These are phyloP conservation scores for Dittrichia graveolens DNA, from an alignment of 129 eudicot species.

Conservation along the genomic window DNA sequence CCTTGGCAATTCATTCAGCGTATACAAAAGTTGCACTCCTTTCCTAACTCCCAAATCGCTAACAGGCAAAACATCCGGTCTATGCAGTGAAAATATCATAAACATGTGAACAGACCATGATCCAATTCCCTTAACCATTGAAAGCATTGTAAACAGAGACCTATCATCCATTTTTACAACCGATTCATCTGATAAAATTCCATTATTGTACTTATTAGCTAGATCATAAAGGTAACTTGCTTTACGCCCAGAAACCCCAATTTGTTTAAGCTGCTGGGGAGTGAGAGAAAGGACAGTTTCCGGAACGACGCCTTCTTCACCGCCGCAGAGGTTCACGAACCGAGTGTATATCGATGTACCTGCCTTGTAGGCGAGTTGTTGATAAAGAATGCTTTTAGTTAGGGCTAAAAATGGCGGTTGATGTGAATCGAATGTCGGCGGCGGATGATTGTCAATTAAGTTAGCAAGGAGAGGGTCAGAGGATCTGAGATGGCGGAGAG, in stretches of 20 bases:
- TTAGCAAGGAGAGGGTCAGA: slow-evolving; percentile 61
- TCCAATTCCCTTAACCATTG: slow-evolving; percentile 97
- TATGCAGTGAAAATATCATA: slow-evolving; percentile 84
- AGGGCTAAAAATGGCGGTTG: slow-evolving; percentile 71
- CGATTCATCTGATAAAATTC: slow-evolving; percentile 66
- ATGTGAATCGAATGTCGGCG: slow-evolving; percentile 66
- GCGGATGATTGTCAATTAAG: slow-evolving; percentile 60
- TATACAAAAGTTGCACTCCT: slow-evolving; percentile 79
- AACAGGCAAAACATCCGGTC: slow-evolving; percentile 92
- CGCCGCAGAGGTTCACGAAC: slow-evolving; percentile 74
- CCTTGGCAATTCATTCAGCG: slow-evolving; percentile 81
- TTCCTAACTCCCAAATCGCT: slow-evolving; percentile 92
- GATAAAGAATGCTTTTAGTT: slow-evolving; percentile 73
- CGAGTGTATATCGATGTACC: slow-evolving; percentile 80
- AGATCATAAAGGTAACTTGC: slow-evolving; percentile 81
- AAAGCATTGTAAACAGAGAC: slow-evolving; percentile 80
- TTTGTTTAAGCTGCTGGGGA: slow-evolving; percentile 70
- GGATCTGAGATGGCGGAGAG: slow-evolving; percentile 63
- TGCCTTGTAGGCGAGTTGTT: slow-evolving; percentile 84
- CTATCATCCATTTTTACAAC: slow-evolving; percentile 89
- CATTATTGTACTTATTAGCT: slow-evolving; percentile 73
- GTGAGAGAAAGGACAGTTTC: slow-evolving; percentile 60
- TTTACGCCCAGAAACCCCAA: slow-evolving; percentile 87
- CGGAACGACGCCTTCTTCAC: slow-evolving; percentile 62
- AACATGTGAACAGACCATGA: slow-evolving; percentile 99